A percentile compares a stretch with the other conserved stretches of the same genome.
These are phyloP conservation scores for Salix caprea DNA, from an alignment of 345 rosid genomes.

Conservation along the genomic window DNA sequence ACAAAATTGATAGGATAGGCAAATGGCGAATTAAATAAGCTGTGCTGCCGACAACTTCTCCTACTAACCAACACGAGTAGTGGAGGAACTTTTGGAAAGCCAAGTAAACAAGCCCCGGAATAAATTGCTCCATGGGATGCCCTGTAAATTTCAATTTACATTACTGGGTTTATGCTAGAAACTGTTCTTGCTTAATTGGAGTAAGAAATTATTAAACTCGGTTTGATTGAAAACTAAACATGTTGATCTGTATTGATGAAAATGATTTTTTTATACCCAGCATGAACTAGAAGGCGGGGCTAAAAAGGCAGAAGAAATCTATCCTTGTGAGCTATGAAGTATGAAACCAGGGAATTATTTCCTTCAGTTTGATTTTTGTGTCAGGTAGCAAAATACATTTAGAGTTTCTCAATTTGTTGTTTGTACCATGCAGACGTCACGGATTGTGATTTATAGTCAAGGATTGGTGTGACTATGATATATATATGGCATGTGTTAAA, in stretches of 20 bases:
- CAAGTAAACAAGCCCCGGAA: too few relatives aligned
- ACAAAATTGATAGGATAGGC: not conserved
- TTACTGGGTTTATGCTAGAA: not conserved
- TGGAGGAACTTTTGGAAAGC: too few relatives aligned
- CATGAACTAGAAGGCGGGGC: too few relatives aligned
- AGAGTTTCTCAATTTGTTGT: not conserved
- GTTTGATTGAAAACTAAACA: too few relatives aligned
- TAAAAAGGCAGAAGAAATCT: not conserved
- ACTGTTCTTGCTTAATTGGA: not conserved
- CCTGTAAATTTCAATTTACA: not conserved
- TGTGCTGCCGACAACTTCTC: not conserved
- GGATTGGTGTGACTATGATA: not conserved
- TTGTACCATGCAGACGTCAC: not conserved
- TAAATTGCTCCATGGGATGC: not conserved
- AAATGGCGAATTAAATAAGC: not conserved
- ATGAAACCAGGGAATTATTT: not conserved
- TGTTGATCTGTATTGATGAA: too few relatives aligned
- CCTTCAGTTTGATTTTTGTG: not conserved
- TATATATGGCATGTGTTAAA: not conserved
- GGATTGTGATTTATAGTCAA: not conserved
- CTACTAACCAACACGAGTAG: not conserved
- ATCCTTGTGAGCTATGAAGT: not conserved
- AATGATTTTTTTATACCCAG: too few relatives aligned
- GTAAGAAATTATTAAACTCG: too few relatives aligned
- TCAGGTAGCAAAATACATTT: not conserved